Evolutionary conservation across 1,284 basidiomycete species (phyloP).

Genomic region (Cryptococcus sp.): DNA sequence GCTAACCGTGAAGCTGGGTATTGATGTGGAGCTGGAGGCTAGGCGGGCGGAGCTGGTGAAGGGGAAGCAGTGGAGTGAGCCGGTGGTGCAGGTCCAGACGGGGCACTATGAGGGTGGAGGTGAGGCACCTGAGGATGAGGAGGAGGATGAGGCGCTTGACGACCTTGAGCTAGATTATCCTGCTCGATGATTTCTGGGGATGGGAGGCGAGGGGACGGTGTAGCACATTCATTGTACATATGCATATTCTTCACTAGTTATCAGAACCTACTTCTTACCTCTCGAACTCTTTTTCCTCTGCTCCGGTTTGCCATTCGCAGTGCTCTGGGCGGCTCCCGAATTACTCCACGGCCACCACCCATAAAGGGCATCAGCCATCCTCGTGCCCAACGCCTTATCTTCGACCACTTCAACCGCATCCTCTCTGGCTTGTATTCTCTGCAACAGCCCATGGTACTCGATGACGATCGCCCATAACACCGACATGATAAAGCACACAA

Average conservation of each 20-base stretch:
- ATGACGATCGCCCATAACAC: conserved; percentile 9
- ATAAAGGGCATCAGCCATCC: neutral
- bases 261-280: no score
- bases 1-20: conserved; percentile 2
- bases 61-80: neutral
- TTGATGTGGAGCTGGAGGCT: neutral
- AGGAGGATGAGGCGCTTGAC: conserved; percentile 1
- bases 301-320: neutral
- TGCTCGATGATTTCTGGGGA: no score
- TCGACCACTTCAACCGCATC: neutral
- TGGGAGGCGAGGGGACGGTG: no score
- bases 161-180: neutral
- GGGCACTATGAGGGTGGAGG: neutral
- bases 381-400: neutral
- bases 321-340: neutral
- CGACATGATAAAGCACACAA: conserved; percentile 7
- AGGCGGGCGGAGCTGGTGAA: neutral
- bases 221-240: no score
- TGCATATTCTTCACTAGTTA: no score
- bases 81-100: neutral
- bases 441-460: conserved; percentile 4
- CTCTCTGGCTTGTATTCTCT: neutral
- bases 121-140: neutral
- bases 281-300: neutral
- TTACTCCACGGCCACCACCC: conserved; percentile 1